Conservation (phyloP, 2,329 filamentous ascomycete genomes). For the Dothistroma pini region DNA sequence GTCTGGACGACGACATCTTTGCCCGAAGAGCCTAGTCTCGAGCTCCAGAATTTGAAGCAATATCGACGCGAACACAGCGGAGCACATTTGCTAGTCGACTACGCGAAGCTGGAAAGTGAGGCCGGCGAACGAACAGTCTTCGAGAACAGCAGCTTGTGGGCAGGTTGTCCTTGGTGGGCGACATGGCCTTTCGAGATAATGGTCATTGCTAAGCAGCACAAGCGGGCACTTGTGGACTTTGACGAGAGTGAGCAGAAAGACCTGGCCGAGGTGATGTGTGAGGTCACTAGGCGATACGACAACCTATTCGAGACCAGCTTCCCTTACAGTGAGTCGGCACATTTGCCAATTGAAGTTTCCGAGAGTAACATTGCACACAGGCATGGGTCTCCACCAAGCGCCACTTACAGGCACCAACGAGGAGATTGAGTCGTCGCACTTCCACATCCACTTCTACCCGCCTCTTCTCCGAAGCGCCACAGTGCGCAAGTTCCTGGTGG, state of each 20-base stretch:
- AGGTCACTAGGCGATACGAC: conserved; percentile 88
- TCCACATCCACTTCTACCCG: conserved; percentile 98
- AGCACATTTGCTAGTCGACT: conserved; percentile 77
- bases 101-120: conserved; percentile 74
- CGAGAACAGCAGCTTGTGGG: conserved; percentile 78
- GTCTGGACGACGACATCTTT: conserved; percentile 90
- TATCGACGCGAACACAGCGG: conserved; percentile 72
- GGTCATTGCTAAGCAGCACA: conserved; percentile 78
- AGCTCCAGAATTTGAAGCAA: conserved; percentile 72
- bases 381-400: conserved; percentile 94
- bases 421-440: conserved; percentile 81
- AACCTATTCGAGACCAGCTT: conserved; percentile 97
- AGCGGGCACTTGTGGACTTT: conserved; percentile 80
- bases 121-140: conserved; percentile 85
- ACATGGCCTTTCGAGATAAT: conserved; percentile 97
- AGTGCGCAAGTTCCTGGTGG: conserved; percentile 93
- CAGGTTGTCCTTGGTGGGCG: conserved; percentile 96
- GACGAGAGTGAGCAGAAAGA: conserved; percentile 64
- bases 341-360: background rate
- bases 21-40: conserved; percentile 81
- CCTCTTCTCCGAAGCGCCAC: conserved; percentile 88
- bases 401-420: conserved; percentile 77
- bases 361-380: conserved; percentile 36
- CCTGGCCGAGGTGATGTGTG: conserved; percentile 79
- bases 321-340: conserved; percentile 68